These are phyloP conservation scores for Circinella minor DNA, from an alignment of 371 early-diverging fungal genomes.

Conservation along the genomic window DNA sequence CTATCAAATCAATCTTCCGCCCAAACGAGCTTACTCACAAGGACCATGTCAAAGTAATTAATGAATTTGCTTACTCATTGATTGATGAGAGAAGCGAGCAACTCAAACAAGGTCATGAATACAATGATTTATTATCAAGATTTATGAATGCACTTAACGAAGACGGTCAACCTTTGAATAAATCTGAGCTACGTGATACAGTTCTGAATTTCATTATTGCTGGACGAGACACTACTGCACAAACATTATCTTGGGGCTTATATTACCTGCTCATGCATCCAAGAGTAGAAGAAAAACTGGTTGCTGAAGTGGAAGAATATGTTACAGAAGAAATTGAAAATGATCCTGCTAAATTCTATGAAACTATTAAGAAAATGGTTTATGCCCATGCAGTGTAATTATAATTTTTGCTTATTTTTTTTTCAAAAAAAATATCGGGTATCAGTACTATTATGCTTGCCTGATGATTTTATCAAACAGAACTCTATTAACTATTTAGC, in stretches of 20 bases:
- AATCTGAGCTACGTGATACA: constrained; percentile 65
- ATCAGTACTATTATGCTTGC: too few relatives aligned
- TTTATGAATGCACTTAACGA: constrained; percentile 64
- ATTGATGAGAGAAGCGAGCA: constrained; percentile 47
- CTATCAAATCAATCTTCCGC: constrained; percentile 51
- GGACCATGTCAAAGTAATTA: constrained; percentile 55
- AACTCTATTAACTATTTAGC: too few relatives aligned
- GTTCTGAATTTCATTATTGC: constrained; percentile 75
- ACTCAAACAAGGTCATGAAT: constrained; percentile 42
- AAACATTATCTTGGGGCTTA: constrained; percentile 70
- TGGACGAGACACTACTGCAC: constrained; percentile 70
- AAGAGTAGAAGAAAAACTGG: constrained; percentile 56
- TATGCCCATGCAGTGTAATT: constrained; percentile 66
- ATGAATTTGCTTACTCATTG: constrained; percentile 51
- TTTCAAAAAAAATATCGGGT: too few relatives aligned
- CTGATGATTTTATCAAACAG: too few relatives aligned
- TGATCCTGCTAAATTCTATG: constrained; percentile 42
- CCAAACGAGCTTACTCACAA: constrained; percentile 65
- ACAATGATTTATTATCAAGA: constrained; percentile 60
- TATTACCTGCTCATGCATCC: constrained; percentile 53
- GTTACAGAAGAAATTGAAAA: constrained; percentile 41
- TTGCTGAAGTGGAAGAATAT: constrained; percentile 56
- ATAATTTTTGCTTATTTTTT: background rate
- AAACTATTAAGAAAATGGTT: constrained; percentile 51
- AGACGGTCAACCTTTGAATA: constrained; percentile 52